These are phyloP conservation scores for Curvularia hawaiiensis DNA, from an alignment of 2,329 filamentous ascomycete genomes.

Conservation along the genomic window DNA sequence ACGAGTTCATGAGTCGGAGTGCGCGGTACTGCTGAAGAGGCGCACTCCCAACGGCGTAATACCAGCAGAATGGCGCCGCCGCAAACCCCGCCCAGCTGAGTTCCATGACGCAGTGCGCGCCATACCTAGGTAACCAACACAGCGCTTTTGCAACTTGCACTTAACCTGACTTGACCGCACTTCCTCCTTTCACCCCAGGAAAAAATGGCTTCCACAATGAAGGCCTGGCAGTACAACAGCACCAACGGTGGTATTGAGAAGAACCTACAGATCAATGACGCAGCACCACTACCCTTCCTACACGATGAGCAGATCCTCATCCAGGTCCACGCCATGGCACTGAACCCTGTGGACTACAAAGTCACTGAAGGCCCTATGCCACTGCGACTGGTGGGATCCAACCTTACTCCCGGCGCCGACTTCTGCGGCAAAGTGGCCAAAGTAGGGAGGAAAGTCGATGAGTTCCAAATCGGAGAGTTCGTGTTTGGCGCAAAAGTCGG, in stretches of 20 bases:
- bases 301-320: slow-evolving; percentile 58
- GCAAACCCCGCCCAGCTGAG: slow-evolving; percentile 10
- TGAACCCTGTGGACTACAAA: slow-evolving; percentile 72
- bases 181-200: background rate
- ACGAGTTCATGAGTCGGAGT: background rate
- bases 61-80: background rate
- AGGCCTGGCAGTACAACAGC: slow-evolving; percentile 62
- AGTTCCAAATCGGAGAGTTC: slow-evolving; percentile 43
- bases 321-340: slow-evolving; percentile 57
- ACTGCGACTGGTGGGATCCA: slow-evolving; percentile 43
- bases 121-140: slow-evolving; percentile 7
- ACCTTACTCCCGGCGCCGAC: slow-evolving; percentile 54
- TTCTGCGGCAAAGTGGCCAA: slow-evolving; percentile 57
- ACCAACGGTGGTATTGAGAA: slow-evolving; percentile 58
- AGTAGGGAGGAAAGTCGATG: slow-evolving; percentile 33
- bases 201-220: slow-evolving; percentile 53
- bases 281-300: slow-evolving; percentile 49
- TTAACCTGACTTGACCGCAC: background rate
- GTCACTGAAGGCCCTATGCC: slow-evolving; percentile 56
- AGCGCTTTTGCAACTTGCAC: background rate
- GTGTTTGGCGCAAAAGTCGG: slow-evolving; percentile 48
- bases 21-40: background rate
- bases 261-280: slow-evolving; percentile 55
- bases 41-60: background rate
- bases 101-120: slow-evolving; percentile 11